Base-by-base conservation (phyloP, 23 red algal genomes). In the Gracilariopsis chorda region DNA sequence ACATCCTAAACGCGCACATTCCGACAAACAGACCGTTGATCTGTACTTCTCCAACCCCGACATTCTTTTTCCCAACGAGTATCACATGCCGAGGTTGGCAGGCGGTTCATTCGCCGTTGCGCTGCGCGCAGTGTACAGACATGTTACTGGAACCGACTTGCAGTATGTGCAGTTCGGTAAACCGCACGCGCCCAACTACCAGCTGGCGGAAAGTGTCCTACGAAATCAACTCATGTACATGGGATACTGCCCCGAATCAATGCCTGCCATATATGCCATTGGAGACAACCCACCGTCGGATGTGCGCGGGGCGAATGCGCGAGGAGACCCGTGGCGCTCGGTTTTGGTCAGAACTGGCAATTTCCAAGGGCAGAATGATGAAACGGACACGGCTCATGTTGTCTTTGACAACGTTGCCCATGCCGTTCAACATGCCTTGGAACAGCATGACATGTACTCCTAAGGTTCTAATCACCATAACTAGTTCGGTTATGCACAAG, bases 221-320 rank as follows among this genome's bases (percentile, higher is more conserved):
- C 67, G 49, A 16, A 51, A 51, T 41, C 85, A 90, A 37, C 32
- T 65, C 14, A 51, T 91, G 3, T 48, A 77, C 47, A 83, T 80
- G 87, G 67, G 67, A 24, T 73, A 73, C 17, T 73, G 67, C 67
- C 23, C 67, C 24, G 39, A 73, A 24, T 39, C 67, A 10, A 45
- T 73, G 20, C 67, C 67, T 3, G 47, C 67, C 7, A 73, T 73
- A 27, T 73, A 73, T 46, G 67, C 67, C 12, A 78, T 96, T 51
- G 94, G 94, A 1, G 94, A 96, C 60, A 96, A 96, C 71, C 94
- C 94, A 37, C 80, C 80, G 24, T 81, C 86, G 13, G 94, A 96
- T 78, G 90, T 93, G 23, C 58, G 86, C 23, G 94, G 94, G 53
- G 94, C 94, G 14, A 92, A 88, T 49, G 68, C 71, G 41, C 65